Evolutionary conservation across 441 rosid species (phyloP), one percentile per base, ranked within the genome.

Genomic region (Breynia disticha): DNA sequence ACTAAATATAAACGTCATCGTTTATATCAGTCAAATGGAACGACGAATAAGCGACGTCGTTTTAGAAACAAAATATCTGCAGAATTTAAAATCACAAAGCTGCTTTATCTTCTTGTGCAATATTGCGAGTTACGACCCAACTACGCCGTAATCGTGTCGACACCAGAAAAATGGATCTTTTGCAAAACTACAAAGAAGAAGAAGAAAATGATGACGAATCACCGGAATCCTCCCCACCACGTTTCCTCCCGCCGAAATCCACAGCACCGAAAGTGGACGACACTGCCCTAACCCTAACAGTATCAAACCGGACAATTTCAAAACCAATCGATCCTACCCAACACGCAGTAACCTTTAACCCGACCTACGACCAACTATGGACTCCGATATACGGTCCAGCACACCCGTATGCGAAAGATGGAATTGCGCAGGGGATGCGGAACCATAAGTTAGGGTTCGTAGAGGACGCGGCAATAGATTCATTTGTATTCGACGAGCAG

Each of bases 401-500:
- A 15, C 97, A 89, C 66, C 97, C 99, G 4, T 87, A 78, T 73
- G 97, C 97, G 32, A 84, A 85, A 72, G 96, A 87, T 42, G 99
- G 99, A 10, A 75, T 89, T 42, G 93, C 99, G 4, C 96, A 87
- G 55, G 99, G 96, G 56, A 84, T 87, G 97, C 86, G 99, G 14
- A 89, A 89, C 68, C 97, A 90, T 76, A 94, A 94, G 76, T 84
- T 84, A 19, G 97, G 99, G 57, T 94, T 76, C 63, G 97, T 90
- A 5, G 99, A 94, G 64, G 94, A 94, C 41, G 99, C 94, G 13
- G 76, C 93, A 32, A 83, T 94, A 50, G 87, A 73, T 0, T 80
- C 97, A 4, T 90, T 90, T 59, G 76, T 79, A 24, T 94, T 94
- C 48, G 99, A 94, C 57, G 99, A 94, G 68, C 99, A 94, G 72